Evolutionary conservation across 2,329 filamentous ascomycete genomes (phyloP).

Genomic region (Monilinia laxa): DNA sequence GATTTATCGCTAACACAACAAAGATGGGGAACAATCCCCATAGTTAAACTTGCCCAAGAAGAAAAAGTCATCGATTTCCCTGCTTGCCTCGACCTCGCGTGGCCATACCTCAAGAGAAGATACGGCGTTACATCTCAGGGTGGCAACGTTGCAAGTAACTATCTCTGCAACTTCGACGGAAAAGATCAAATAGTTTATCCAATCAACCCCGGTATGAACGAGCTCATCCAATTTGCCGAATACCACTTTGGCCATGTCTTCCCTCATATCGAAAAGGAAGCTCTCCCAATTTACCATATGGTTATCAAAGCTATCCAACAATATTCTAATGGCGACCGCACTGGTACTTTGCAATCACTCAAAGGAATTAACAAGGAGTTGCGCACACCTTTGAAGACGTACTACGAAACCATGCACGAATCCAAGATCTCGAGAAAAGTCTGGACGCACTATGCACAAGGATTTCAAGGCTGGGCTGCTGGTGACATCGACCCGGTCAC

Average conservation of each 20-base stretch:
- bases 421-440: constrained; percentile 34
- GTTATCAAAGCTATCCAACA: constrained; percentile 17
- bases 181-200: constrained; percentile 36
- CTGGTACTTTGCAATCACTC: constrained; percentile 13
- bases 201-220: constrained; percentile 40
- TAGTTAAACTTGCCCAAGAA: constrained; percentile 41
- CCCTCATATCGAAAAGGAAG: constrained; percentile 35
- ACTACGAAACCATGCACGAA: constrained; percentile 39
- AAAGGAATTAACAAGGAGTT: constrained; percentile 25
- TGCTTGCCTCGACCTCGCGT: constrained; percentile 38
- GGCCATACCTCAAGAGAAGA: constrained; percentile 39
- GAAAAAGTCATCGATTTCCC: constrained; percentile 40
- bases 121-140: constrained; percentile 40
- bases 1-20: background rate
- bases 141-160: constrained; percentile 41
- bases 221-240: constrained; percentile 36
- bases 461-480: constrained; percentile 43
- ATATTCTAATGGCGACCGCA: constrained; percentile 17
- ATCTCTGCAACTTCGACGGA: constrained; percentile 40
- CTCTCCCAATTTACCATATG: constrained; percentile 19
- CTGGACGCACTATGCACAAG: constrained; percentile 42
- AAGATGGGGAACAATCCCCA: constrained; percentile 42
- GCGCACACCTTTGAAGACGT: constrained; percentile 34
- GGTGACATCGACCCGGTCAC: constrained; percentile 33
- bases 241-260: constrained; percentile 41